phyloP scores from a whole-genome alignment of 176 grass and related monocot genomes.

The Cenchrus purpureus region DNA sequence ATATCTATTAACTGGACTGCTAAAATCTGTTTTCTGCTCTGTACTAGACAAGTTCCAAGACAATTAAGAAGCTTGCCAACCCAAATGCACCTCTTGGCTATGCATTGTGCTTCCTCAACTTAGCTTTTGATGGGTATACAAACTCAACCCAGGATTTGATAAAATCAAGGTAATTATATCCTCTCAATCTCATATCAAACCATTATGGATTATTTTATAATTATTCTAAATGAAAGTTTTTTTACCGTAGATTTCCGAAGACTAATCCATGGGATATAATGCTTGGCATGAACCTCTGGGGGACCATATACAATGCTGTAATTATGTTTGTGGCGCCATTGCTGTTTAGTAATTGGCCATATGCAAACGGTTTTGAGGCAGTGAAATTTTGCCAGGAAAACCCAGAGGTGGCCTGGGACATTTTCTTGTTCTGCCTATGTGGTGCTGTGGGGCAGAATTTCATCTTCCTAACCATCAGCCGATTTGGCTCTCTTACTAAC shows the following conservation, averaged over 20 bases:
- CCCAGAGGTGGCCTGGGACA: constrained; percentile 95
- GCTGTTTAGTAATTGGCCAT: constrained; percentile 71
- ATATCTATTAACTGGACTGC: background rate
- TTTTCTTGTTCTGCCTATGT: constrained; percentile 84
- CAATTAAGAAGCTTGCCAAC: constrained; percentile 96
- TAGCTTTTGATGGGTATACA: constrained; percentile 97
- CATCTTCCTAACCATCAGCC: constrained; percentile 98
- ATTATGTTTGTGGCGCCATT: constrained; percentile 83
- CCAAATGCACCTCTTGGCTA: constrained; percentile 97
- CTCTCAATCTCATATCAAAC: background rate
- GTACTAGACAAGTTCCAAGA: constrained; percentile 95
- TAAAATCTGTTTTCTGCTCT: constrained; percentile 34
- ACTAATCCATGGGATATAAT: constrained; percentile 98
- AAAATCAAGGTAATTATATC: constrained; percentile 71
- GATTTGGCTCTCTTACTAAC: constrained; percentile 92
- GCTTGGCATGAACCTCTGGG: constrained; percentile 99
- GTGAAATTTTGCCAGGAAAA: constrained; percentile 77
- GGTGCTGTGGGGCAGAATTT: constrained; percentile 91
- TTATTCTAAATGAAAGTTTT: background rate
- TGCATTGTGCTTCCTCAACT: constrained; percentile 93
- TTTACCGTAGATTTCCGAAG: constrained; percentile 72
- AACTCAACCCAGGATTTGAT: constrained; percentile 98
- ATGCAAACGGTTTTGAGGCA: constrained; percentile 84
- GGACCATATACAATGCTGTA: constrained; percentile 82
- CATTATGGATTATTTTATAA: constrained; percentile 11